Conservation (phyloP, 176 grass and related monocot genomes). For the Neostapfia colusana region DNA sequence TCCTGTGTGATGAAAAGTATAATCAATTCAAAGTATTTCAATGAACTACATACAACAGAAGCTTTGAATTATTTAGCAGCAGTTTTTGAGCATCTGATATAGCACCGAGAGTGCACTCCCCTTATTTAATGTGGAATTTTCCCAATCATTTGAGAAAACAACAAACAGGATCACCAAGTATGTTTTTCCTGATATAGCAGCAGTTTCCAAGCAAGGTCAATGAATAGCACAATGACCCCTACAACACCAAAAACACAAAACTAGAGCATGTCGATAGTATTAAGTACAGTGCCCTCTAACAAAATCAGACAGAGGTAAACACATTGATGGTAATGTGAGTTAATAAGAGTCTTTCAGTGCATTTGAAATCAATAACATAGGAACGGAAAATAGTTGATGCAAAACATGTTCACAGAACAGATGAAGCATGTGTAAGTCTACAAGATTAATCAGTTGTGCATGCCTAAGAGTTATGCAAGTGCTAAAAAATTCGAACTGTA, state of each 20-base stretch:
- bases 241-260: background rate
- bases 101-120: no score
- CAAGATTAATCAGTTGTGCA: background rate
- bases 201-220: background rate
- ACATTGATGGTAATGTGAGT: background rate
- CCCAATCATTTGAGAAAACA: no score
- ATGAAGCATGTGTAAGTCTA: background rate
- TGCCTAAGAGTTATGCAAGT: background rate
- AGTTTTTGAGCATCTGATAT: no score
- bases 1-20: conserved; percentile 34
- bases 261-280: background rate
- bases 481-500: background rate
- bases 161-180: no score
- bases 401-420: background rate
- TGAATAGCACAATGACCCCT: background rate
- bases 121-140: no score
- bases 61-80: no score
- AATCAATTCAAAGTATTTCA: background rate
- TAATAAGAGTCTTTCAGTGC: background rate
- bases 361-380: background rate
- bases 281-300: background rate
- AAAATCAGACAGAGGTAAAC: background rate
- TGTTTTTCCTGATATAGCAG: no score
- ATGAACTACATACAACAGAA: background rate
- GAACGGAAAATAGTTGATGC: background rate